phyloP scores from a whole-genome alignment of 2,329 filamentous ascomycete species.

The Aspergillus amoenus region DNA sequence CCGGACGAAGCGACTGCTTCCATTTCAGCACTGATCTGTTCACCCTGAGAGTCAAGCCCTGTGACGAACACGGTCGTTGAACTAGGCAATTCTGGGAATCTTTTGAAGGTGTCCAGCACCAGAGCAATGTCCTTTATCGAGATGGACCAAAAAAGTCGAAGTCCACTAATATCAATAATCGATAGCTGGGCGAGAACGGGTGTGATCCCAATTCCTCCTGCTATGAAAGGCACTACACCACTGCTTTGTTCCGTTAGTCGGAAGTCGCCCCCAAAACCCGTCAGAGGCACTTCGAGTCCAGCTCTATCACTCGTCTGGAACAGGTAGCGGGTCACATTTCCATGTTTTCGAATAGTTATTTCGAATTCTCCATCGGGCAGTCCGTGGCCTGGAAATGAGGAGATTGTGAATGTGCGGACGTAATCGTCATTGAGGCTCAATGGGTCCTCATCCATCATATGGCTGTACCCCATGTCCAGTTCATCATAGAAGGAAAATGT shows the following conservation, averaged over 20 bases:
- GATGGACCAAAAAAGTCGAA: slow-evolving; percentile 70
- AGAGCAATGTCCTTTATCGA: slow-evolving; percentile 61
- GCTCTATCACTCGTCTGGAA: slow-evolving; percentile 56
- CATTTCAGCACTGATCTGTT: slow-evolving; percentile 44
- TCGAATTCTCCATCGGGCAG: slow-evolving; percentile 57
- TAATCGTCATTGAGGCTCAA: slow-evolving; percentile 80
- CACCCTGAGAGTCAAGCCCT: slow-evolving; percentile 31
- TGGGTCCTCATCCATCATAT: slow-evolving; percentile 82
- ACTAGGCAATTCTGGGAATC: slow-evolving; percentile 51
- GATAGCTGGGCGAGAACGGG: slow-evolving; percentile 71
- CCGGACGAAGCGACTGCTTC: slow-evolving; percentile 35
- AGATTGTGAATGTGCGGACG: slow-evolving; percentile 79
- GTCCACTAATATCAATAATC: slow-evolving; percentile 45
- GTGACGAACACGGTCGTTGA: slow-evolving; percentile 67
- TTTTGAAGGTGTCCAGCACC: slow-evolving; percentile 58
- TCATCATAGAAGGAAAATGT: slow-evolving; percentile 71
- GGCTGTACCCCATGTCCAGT: slow-evolving; percentile 71
- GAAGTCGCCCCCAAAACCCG: slow-evolving; percentile 72
- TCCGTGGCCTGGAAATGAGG: slow-evolving; percentile 52
- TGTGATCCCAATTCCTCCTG: slow-evolving; percentile 80
- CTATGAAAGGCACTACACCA: slow-evolving; percentile 61
- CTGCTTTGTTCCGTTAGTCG: slow-evolving; percentile 33
- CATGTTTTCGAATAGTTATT: slow-evolving; percentile 70
- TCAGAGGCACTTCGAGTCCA: slow-evolving; percentile 62
- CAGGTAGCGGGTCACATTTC: slow-evolving; percentile 66